Conservation (phyloP, 768 basidiomycete genomes). For the Termitomyces heimii region DNA sequence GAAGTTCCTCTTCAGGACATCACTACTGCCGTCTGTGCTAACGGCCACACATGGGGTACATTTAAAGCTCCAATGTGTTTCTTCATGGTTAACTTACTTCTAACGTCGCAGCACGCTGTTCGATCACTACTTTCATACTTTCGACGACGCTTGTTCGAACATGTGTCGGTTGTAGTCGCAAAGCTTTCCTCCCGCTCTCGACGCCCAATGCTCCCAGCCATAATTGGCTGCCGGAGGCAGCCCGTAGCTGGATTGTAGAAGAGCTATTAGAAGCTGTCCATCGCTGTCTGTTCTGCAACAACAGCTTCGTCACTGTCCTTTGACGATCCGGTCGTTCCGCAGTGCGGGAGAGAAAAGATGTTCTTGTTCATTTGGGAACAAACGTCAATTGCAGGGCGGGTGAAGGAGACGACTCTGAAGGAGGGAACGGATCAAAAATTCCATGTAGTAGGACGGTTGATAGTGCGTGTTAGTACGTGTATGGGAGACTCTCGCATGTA, state of each 20-base stretch:
- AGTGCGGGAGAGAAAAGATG: not conserved
- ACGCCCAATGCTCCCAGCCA: conserved; percentile 22
- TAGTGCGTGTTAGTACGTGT: too few relatives aligned
- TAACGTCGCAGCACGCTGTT: conserved; percentile 57
- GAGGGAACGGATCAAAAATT: not conserved
- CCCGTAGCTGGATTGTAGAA: conserved; percentile 57
- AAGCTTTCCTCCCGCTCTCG: conserved; percentile 66
- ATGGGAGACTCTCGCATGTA: too few relatives aligned
- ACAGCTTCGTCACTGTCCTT: conserved; percentile 55
- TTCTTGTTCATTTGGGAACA: not conserved
- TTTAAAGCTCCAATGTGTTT: conserved; percentile 8
- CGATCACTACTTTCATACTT: conserved; percentile 74
- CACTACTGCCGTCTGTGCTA: conserved; percentile 54
- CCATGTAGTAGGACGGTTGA: not conserved
- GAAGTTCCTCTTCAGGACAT: conserved; percentile 56
- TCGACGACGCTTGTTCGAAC: conserved; percentile 75
- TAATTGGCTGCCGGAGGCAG: conserved; percentile 41
- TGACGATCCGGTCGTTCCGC: conserved; percentile 8
- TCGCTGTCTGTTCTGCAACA: conserved; percentile 67
- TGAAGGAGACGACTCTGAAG: not conserved
- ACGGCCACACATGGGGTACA: conserved; percentile 77
- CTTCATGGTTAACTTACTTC: conserved; percentile 11
- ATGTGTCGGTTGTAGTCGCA: conserved; percentile 76
- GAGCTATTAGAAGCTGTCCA: conserved; percentile 60
- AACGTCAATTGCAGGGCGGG: not conserved